phyloP scores from a whole-genome alignment of 2,329 filamentous ascomycete species.

The Penicillium carneum region DNA sequence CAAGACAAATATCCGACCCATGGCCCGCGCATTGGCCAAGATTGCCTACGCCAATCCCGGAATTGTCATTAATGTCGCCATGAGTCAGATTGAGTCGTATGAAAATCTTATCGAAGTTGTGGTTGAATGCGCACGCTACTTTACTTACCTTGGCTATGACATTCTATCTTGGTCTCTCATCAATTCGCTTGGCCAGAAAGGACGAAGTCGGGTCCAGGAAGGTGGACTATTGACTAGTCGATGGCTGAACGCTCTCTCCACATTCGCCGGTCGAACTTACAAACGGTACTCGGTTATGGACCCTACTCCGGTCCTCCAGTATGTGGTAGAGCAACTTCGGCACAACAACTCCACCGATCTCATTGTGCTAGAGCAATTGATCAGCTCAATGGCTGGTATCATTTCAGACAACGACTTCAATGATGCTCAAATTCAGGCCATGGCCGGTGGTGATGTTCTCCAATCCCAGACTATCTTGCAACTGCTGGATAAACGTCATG shows the following conservation, averaged over 20 bases:
- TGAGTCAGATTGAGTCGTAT: conserved; percentile 91
- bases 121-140: conserved; percentile 92
- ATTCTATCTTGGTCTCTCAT: conserved; percentile 91
- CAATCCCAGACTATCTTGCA: conserved; percentile 81
- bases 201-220: conserved; percentile 66
- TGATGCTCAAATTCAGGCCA: conserved; percentile 82
- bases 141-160: conserved; percentile 90
- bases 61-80: conserved; percentile 85
- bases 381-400: conserved; percentile 92
- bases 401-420: conserved; percentile 86
- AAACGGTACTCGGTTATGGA: conserved; percentile 84
- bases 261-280: conserved; percentile 91
- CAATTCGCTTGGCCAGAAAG: conserved; percentile 68
- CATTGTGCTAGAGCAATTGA: conserved; percentile 87
- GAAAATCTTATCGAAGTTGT: conserved; percentile 93
- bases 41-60: conserved; percentile 90
- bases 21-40: conserved; percentile 88
- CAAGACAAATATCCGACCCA: conserved; percentile 81
- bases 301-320: conserved; percentile 83
- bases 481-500: conserved; percentile 81
- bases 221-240: conserved; percentile 80
- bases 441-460: conserved; percentile 83
- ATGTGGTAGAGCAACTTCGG: conserved; percentile 83
- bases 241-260: conserved; percentile 88
- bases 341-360: conserved; percentile 87